These are phyloP conservation scores for Albifimbria verrucaria DNA, from an alignment of 2,329 filamentous ascomycete species.

Conservation along the genomic window DNA sequence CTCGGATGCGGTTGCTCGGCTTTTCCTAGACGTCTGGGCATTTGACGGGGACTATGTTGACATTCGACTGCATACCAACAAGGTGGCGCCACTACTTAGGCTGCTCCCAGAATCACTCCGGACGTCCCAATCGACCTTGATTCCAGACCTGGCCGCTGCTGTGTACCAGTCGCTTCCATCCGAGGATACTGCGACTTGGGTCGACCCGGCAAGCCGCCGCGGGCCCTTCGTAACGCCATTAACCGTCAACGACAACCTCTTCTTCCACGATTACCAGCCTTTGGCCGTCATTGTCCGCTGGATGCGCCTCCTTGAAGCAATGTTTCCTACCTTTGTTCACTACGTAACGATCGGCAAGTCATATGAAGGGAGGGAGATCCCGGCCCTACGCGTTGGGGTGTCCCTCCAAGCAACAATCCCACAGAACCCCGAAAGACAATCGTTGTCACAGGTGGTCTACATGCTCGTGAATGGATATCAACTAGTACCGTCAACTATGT, in stretches of 20 bases:
- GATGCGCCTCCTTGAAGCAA: slow-evolving; percentile 85
- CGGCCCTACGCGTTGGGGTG: slow-evolving; percentile 72
- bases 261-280: slow-evolving; percentile 91
- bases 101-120: slow-evolving; percentile 74
- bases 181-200: slow-evolving; percentile 10
- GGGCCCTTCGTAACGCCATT: slow-evolving; percentile 25
- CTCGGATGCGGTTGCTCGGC: slow-evolving; percentile 66
- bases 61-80: slow-evolving; percentile 71
- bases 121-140: slow-evolving; percentile 68
- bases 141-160: slow-evolving; percentile 74
- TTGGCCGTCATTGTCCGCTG: slow-evolving; percentile 79
- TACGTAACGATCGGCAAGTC: slow-evolving; percentile 77
- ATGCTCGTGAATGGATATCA: slow-evolving; percentile 95
- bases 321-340: slow-evolving; percentile 79
- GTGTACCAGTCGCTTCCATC: slow-evolving; percentile 55
- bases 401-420: slow-evolving; percentile 37
- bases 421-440: slow-evolving; percentile 66
- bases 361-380: slow-evolving; percentile 83
- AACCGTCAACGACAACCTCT: slow-evolving; percentile 63
- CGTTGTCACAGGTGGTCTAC: slow-evolving; percentile 79
- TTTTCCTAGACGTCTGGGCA: slow-evolving; percentile 90
- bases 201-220: slow-evolving; percentile 22
- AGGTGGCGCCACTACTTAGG: slow-evolving; percentile 73
- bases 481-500: slow-evolving; percentile 88
- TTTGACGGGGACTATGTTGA: slow-evolving; percentile 81